Conservation (phyloP, 2,329 filamentous ascomycete species). For the Colletotrichum gloeosporioides region DNA sequence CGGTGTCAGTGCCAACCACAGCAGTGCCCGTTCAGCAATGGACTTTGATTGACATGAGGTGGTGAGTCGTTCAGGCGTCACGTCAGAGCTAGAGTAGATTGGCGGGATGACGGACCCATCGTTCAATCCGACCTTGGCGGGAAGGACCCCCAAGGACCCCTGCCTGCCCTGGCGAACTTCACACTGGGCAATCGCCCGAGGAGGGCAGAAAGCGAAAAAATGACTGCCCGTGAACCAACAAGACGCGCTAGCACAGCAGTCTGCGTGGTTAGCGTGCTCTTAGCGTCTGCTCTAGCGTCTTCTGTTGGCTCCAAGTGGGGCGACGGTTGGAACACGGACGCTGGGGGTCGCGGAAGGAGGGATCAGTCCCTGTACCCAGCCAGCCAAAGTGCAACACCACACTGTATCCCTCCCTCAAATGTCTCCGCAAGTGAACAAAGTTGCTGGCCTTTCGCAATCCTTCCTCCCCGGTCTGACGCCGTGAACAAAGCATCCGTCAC, state of each 20-base stretch:
- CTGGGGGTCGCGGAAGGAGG: not conserved
- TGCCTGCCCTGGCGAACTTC: not conserved
- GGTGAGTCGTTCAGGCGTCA: not conserved
- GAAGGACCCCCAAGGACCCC: not conserved
- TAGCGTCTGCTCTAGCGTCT: not conserved
- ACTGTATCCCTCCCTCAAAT: not conserved
- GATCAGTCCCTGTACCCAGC: not conserved
- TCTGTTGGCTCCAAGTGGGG: not conserved
- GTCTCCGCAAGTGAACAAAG: not conserved
- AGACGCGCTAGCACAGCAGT: not conserved
- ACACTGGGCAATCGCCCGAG: not conserved
- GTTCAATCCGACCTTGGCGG: not conserved
- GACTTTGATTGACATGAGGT: not conserved
- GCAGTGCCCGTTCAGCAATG: not conserved
- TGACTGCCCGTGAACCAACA: conserved; percentile 4
- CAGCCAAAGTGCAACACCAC: not conserved
- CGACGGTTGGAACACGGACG: not conserved
- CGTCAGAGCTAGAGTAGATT: not conserved
- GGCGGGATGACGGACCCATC: conserved; percentile 10
- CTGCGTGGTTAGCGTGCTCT: not conserved
- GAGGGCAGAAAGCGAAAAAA: not conserved
- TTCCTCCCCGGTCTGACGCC: not conserved
- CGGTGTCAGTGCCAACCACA: not conserved
- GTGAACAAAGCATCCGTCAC: not conserved
- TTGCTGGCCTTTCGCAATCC: not conserved